phyloP scores from a whole-genome alignment of 345 rosid genomes.

The Euphorbia pulcherrima region DNA sequence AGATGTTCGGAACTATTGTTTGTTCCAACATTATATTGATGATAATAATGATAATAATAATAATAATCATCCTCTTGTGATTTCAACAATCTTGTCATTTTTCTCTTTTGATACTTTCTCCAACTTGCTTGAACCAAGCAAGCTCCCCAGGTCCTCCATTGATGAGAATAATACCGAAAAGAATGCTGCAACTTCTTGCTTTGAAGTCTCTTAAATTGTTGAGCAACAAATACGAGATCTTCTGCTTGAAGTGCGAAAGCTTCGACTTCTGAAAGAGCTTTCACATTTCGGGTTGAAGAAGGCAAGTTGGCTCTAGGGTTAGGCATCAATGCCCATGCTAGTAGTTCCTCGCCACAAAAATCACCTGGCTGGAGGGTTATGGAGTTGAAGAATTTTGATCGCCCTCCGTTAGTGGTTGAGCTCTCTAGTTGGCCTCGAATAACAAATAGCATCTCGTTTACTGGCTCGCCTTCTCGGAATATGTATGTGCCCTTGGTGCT shows the following conservation, averaged over 20 bases:
- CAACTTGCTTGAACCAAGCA: conserved; percentile 82
- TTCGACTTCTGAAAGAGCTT: conserved; percentile 77
- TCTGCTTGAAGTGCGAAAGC: conserved; percentile 84
- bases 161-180: conserved; percentile 94
- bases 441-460: conserved; percentile 81
- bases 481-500: conserved; percentile 68
- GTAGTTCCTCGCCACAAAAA: conserved; percentile 88
- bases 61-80: conserved; percentile 39
- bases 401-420: conserved; percentile 90
- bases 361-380: conserved; percentile 82
- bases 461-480: conserved; percentile 82
- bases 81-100: conserved; percentile 53
- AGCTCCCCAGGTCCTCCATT: conserved; percentile 89
- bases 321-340: conserved; percentile 94
- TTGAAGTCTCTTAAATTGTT: conserved; percentile 88
- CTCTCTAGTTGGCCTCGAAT: conserved; percentile 88
- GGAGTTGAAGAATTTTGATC: conserved; percentile 83
- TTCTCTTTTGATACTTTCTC: conserved; percentile 66
- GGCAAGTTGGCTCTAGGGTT: conserved; percentile 58
- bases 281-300: conserved; percentile 67
- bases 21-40: conserved; percentile 21
- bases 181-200: conserved; percentile 88
- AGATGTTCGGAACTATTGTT: conserved; percentile 34
- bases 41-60: conserved; percentile 32
- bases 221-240: conserved; percentile 74